These are phyloP conservation scores for Talaromyces adpressus DNA, from an alignment of 495 filamentous ascomycete genomes.

Conservation along the genomic window DNA sequence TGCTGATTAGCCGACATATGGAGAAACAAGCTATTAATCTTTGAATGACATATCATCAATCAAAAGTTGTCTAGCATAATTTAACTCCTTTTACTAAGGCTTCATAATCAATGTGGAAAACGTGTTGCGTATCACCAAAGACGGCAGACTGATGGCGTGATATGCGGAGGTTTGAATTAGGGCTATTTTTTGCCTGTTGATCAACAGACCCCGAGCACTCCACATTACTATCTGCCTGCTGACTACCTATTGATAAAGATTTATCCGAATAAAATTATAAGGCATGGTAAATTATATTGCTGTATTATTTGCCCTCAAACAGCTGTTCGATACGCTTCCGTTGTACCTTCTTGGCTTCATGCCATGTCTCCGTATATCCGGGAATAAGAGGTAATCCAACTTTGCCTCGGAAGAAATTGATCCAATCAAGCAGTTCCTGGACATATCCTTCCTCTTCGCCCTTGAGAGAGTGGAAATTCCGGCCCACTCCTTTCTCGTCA, in stretches of 20 bases:
- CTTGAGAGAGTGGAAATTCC: conserved; percentile 48
- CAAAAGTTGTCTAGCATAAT: not conserved
- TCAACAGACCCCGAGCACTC: not conserved
- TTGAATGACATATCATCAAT: not conserved
- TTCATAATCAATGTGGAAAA: not conserved
- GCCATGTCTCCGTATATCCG: conserved; percentile 41
- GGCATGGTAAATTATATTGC: not conserved
- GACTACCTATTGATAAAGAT: not conserved
- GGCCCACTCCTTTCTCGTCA: conserved; percentile 38
- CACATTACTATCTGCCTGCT: not conserved
- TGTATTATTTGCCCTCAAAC: not conserved
- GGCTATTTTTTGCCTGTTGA: not conserved
- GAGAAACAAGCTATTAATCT: not conserved
- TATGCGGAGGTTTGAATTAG: not conserved
- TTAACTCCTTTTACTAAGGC: not conserved
- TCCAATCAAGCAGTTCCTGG: conserved; percentile 43
- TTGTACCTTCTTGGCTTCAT: conserved; percentile 24
- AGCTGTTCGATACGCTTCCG: conserved; percentile 15
- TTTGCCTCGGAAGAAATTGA: conserved; percentile 32
- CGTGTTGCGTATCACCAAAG: not conserved
- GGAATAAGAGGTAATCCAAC: conserved; percentile 26
- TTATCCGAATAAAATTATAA: not conserved
- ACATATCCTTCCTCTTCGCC: conserved; percentile 49
- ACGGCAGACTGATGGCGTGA: not conserved
- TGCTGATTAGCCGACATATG: not conserved